Evolutionary conservation across 768 basidiomycete genomes (phyloP).

Genomic region (Amanita jacksonii): DNA sequence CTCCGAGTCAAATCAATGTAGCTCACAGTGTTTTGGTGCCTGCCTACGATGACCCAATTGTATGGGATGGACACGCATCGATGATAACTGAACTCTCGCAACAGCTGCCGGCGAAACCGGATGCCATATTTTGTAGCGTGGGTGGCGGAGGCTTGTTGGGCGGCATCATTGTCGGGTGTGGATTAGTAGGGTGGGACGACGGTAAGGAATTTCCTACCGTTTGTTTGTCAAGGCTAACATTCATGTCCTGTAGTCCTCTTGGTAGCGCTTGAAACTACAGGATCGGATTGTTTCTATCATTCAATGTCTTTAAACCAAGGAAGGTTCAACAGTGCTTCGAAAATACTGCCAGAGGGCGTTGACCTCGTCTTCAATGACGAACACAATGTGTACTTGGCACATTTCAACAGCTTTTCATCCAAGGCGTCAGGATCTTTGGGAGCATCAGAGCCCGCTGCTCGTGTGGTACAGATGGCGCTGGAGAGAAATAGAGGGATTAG

Average conservation of each 20-base stretch:
- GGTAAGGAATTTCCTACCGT: constrained; percentile 31
- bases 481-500: constrained; percentile 45
- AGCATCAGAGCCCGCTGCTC: constrained; percentile 53
- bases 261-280: constrained; percentile 59
- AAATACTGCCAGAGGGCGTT: constrained; percentile 31
- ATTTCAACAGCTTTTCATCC: constrained; percentile 48
- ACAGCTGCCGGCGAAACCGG: constrained; percentile 47
- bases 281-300: constrained; percentile 67
- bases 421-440: constrained; percentile 62
- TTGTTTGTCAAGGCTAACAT: constrained; percentile 3
- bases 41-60: constrained; percentile 55
- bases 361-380: constrained; percentile 28
- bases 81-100: constrained; percentile 54
- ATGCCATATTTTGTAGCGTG: constrained; percentile 70
- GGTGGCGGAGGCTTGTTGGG: constrained; percentile 68
- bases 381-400: constrained; percentile 44
- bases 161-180: constrained; percentile 63
- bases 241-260: constrained; percentile 40
- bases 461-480: constrained; percentile 56
- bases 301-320: constrained; percentile 52
- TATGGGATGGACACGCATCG: constrained; percentile 76
- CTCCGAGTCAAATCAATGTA: neutral
- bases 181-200: constrained; percentile 54
- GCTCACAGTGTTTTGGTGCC: constrained; percentile 51
- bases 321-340: constrained; percentile 22